Evolutionary conservation across 2,329 filamentous ascomycete species (phyloP), one percentile per base, ranked within the genome.

Genomic region (Colletotrichum falcatum): DNA sequence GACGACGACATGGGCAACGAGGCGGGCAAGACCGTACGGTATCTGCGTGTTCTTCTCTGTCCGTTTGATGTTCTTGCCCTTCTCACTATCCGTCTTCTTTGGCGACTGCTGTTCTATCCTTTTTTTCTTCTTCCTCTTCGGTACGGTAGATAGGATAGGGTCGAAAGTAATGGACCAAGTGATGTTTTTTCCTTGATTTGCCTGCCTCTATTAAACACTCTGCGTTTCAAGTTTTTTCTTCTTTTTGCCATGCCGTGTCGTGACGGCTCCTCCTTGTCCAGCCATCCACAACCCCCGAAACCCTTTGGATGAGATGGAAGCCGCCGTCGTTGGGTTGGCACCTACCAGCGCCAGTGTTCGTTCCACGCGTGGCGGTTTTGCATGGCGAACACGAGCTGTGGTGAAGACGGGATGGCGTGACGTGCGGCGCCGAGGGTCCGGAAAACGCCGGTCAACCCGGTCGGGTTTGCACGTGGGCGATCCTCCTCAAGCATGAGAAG

Each of bases 141-240:
- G 44, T 46, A n/a, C 20, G 64, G 67, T 70, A 70, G 42, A 11
- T n/a, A n/a, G 20, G 64, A 70, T 70, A 61, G 51, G 66, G 63
- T 70, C 64, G 63, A 67, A 70, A 67, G 58, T 66, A 70, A 70
- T 70, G 67, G 51, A 64, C 56, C 61, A 66, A 70, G 67, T 67
- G 51, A 67, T 42, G 60, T 64, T 62, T 64, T 62, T 58, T 66
- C 35, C 56, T 66, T 66, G 49, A 39, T 26, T 51, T 1, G 5
- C n/a, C n/a, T 23, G 39, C 7, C 33, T 18, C 39, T 42, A 12
- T 23, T 46, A 23, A 23, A 44, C 20, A 53, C 1, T 35, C 16
- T 30, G 23, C 28, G 55, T 33, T 35, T 30, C 28, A 6, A 16
- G 14, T 6, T 42, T 18, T 12, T 18, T 2, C 39, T 5, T 20